Percentiles rank a stretch among this genome's conserved stretches.
These are phyloP conservation scores for Spergularia marina DNA, from an alignment of 148 eudicot genomes.

Conservation along the genomic window DNA sequence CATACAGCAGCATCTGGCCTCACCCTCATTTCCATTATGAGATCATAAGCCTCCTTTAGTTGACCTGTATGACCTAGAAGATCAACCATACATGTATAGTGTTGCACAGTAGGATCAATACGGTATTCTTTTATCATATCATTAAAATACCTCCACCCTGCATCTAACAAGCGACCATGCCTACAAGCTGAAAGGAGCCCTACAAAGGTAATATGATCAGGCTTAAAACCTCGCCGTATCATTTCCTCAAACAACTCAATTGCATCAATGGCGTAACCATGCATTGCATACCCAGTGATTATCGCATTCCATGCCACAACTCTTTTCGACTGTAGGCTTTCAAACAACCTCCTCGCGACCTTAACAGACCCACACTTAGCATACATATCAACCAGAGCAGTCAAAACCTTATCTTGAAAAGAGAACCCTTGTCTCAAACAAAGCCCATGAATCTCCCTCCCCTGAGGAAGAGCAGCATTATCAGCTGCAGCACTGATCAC, in stretches of 20 bases:
- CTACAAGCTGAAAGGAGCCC: slow-evolving; percentile 81
- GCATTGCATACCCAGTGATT: slow-evolving; percentile 70
- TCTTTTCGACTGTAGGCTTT: slow-evolving; percentile 40
- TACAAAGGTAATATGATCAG: slow-evolving; percentile 80
- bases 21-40: slow-evolving; percentile 44
- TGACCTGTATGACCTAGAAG: slow-evolving; percentile 55
- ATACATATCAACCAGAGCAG: slow-evolving; percentile 64
- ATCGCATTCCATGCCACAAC: slow-evolving; percentile 73
- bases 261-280: slow-evolving; percentile 52
- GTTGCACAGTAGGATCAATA: slow-evolving; percentile 53
- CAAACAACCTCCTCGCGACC: slow-evolving; percentile 49
- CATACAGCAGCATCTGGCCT: slow-evolving; percentile 53
- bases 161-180: slow-evolving; percentile 66
- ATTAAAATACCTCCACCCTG: slow-evolving; percentile 52
- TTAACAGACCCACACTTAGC: slow-evolving; percentile 55
- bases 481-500: slow-evolving; percentile 69
- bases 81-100: slow-evolving; percentile 63
- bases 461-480: slow-evolving; percentile 54
- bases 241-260: slow-evolving; percentile 53
- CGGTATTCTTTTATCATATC: slow-evolving; percentile 46
- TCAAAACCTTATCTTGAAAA: slow-evolving; percentile 51
- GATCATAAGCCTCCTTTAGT: slow-evolving; percentile 46
- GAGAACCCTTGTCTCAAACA: slow-evolving; percentile 61
- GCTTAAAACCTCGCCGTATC: slow-evolving; percentile 35
- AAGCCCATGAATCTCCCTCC: slow-evolving; percentile 64